Percentiles rank a stretch among this genome's conserved stretches.
Conservation (phyloP, 1,284 basidiomycete genomes). For the Tetrapyrgos nigripes region DNA sequence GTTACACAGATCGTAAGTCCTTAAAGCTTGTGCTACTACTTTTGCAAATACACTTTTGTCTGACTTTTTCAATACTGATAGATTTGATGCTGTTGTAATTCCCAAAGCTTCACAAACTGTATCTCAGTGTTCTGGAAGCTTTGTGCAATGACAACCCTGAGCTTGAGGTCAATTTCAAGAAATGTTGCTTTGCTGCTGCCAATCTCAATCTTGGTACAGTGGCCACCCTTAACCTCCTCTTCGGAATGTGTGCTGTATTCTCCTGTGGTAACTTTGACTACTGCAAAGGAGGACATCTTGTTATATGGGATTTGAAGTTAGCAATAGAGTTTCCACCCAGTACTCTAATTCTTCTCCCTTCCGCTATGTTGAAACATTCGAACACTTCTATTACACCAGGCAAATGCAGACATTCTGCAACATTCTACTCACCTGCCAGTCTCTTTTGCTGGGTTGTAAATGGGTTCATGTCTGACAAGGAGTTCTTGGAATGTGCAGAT, state of each 20-base stretch:
- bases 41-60: no score
- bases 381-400: not conserved
- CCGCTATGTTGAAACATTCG: not conserved
- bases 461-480: slow-evolving; percentile 3
- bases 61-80: no score
- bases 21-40: no score
- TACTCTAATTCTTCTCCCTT: not conserved
- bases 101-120: no score
- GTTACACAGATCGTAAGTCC: no score
- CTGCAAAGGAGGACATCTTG: not conserved
- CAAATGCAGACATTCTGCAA: not conserved
- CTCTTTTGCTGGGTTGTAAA: slow-evolving; percentile 1
- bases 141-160: no score
- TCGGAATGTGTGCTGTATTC: not conserved
- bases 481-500: not conserved
- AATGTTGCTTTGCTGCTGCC: no score
- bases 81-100: no score
- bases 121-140: no score
- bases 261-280: not conserved
- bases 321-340: slow-evolving; percentile 2
- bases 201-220: no score
- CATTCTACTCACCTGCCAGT: slow-evolving; percentile 1
- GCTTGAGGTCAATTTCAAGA: no score
- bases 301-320: slow-evolving; percentile 1
- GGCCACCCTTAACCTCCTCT: slow-evolving; percentile 3